Base-by-base conservation (phyloP, 805 yeast genomes). In the Candida boleticola region DNA sequence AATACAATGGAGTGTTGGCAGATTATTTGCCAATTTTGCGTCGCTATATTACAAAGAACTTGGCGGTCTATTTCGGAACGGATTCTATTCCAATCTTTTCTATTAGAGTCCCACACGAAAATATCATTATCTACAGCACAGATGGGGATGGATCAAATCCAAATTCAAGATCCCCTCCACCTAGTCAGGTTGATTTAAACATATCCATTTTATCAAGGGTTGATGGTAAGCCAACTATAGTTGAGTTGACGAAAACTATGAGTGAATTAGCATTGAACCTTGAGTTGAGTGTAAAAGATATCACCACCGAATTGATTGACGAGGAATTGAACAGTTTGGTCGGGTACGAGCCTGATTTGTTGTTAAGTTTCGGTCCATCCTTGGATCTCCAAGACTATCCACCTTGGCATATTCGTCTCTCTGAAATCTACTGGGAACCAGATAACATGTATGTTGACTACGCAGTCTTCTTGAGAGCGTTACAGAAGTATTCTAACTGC, bases 351-450 rank as follows among this genome's bases (percentile, higher is more conserved):
- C 98, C 99, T 0, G 99, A 93, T 59, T 73, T 93, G 48, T 69
- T 93, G 37, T 71, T 93, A 23, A 66, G 86, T 40, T 93, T 92
- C 60, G 89, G 89, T 17, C 96, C 97, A n/a, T 72, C 74, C 10
- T 71, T 93, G 48, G 95, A 89, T 59, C 74, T 93, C 38, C 95
- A 89, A 63, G 97, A 96, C 14, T 93, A 83, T 61, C 98, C 98
- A 17, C 99, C 99, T 22, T 93, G 99, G 99, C 98, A 92, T 58
- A 79, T 89, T 27, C 77, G 99, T 48, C 75, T 95, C 40, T 79
- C 89, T 5, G 99, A 93, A 58, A 80, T 93, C 55, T 90, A 83
- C 64, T 86, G 95, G 87, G 92, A 89, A 57, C 84, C 85, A 2
- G 96, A 88, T 60, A 89, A 89, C 61, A 80, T 75, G 45, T 80